Evolutionary conservation across 129 eudicot species (phyloP).

Genomic region (Flaveria bidentis): DNA sequence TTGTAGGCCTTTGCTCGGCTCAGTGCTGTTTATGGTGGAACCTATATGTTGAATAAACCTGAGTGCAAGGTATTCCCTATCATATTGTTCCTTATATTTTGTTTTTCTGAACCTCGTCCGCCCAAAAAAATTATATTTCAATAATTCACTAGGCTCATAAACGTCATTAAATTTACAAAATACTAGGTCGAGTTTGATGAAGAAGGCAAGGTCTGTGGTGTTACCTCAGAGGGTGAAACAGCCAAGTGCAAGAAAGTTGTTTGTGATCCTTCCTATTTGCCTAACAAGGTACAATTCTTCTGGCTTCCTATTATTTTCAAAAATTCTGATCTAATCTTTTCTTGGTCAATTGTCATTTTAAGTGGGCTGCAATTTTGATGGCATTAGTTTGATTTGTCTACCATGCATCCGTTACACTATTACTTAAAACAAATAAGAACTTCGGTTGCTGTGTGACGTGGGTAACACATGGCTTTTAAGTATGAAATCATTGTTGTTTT

Average conservation of each 20-base stretch:
- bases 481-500: background rate
- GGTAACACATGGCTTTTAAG: background rate
- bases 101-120: background rate
- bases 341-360: background rate
- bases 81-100: background rate
- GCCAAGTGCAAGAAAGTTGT: constrained; percentile 97
- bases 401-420: background rate
- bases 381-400: background rate
- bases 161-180: constrained; percentile 7
- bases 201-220: constrained; percentile 89
- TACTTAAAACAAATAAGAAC: background rate
- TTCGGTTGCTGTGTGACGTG: background rate
- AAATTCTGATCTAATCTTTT: background rate
- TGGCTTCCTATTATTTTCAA: background rate
- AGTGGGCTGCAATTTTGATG: background rate
- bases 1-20: constrained; percentile 94
- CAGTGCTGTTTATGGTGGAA: constrained; percentile 99
- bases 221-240: constrained; percentile 90
- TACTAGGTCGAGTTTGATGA: constrained; percentile 80
- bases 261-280: constrained; percentile 85
- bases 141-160: background rate
- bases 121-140: too few species aligned
- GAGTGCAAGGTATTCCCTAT: constrained; percentile 79
- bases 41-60: constrained; percentile 92
- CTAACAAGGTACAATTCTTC: constrained; percentile 61